Base-by-base conservation (phyloP, 1,139 yeast genomes). In the Pichia terricola region DNA sequence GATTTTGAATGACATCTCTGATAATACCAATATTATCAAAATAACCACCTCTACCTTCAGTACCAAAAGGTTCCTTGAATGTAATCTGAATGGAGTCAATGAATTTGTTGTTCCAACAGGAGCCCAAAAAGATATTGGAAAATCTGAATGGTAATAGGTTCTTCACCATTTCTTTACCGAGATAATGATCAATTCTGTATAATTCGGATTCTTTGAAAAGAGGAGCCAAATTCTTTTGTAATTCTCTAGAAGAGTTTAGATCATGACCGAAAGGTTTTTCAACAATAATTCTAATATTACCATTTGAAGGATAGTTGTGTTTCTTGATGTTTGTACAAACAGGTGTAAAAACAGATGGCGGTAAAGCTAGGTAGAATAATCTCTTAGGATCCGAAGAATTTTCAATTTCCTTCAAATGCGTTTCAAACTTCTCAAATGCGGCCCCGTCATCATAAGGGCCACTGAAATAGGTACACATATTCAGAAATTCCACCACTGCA, bases 191-290 rank as follows among this genome's bases (percentile, higher is more conserved):
- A 57, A 91, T 94, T 70, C 98, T 80, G 71, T 77, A 94, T 44
- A 89, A 71, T 68, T 94, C 98, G 9, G 83, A 89, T 67, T 94
- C 98, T 33, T 77, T 67, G 77, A 91, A 91, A 45, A 89, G 68
- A 10, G 97, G 96, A 26, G 91, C 77, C 57, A 91, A 73, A 52
- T 77, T 73, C 49, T 68, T 63, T 68, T 88, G 96, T 61, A 91
- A 71, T 57, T 77, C 80, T 56, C 88, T 75, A 9, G 95, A 79
- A 44, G 87, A 72, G 50, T 73, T 76, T 57, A 89, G 75, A 64
- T 91, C 97, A 61, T 79, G 94, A 52, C 99, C 99, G 64, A 91
- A 94, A 34, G 99, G 99, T 70, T 91, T 91, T 68, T 91, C 99
- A 47, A 91, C 86, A 59, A 91, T 86, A 54, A 94, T 70, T 62